phyloP scores from a whole-genome alignment of 1,139 yeast genomes.

The Kodamaea sp. region DNA sequence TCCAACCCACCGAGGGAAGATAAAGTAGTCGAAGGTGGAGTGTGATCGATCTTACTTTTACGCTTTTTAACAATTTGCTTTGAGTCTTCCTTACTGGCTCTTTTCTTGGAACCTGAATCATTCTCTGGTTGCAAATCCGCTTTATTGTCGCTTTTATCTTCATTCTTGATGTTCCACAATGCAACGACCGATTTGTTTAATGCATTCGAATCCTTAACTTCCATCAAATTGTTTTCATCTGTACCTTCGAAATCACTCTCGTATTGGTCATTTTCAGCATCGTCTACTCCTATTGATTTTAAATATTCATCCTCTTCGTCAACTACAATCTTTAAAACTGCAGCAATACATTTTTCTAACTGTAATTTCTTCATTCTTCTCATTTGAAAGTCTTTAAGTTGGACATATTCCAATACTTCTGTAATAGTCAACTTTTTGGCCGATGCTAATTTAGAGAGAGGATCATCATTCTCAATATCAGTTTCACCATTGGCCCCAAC shows the following conservation, averaged over 20 bases:
- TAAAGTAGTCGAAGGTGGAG: slow-evolving; percentile 66
- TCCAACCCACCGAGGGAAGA: slow-evolving; percentile 89
- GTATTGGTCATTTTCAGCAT: slow-evolving; percentile 21
- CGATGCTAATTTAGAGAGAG: slow-evolving; percentile 45
- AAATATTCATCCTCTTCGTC: slow-evolving; percentile 44
- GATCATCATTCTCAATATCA: slow-evolving; percentile 22
- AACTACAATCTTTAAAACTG: slow-evolving; percentile 43
- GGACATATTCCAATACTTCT: slow-evolving; percentile 54
- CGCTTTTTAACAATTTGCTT: slow-evolving; percentile 31
- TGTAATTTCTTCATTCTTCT: slow-evolving; percentile 59
- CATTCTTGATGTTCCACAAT: slow-evolving; percentile 51
- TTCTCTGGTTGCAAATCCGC: slow-evolving; percentile 12
- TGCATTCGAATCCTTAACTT: slow-evolving; percentile 53
- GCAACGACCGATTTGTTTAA: slow-evolving; percentile 75
- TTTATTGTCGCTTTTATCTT: slow-evolving; percentile 6
- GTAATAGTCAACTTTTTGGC: slow-evolving; percentile 54
- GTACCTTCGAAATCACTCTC: slow-evolving; percentile 35
- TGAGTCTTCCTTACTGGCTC: slow-evolving; percentile 25
- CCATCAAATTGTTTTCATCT: slow-evolving; percentile 54
- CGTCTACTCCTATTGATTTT: slow-evolving; percentile 23
- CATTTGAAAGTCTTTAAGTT: slow-evolving; percentile 58
- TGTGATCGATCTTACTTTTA: slow-evolving; percentile 52
- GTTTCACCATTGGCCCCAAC: slow-evolving; percentile 18
- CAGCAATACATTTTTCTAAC: slow-evolving; percentile 57
- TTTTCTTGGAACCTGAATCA: slow-evolving; percentile 23